Evolutionary conservation across 805 yeast species (phyloP).

Genomic region (Cyberlindnera saturnus): DNA sequence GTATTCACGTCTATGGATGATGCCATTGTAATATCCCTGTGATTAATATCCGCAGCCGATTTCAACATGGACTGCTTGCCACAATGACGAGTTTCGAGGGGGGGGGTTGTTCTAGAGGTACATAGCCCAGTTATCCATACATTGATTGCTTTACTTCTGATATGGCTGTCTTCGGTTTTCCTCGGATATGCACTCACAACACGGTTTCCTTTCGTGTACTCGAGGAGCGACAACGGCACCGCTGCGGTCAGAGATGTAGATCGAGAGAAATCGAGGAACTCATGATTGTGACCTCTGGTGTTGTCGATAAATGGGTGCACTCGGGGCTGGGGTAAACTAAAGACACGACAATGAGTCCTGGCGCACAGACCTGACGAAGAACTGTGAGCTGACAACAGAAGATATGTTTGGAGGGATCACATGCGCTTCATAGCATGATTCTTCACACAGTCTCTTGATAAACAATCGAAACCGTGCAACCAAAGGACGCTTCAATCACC

Average conservation of each 20-base stretch:
- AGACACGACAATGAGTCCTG: conserved; percentile 49
- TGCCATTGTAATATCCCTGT: too few species aligned
- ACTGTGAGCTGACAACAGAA: conserved; percentile 59
- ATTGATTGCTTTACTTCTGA: conserved; percentile 19
- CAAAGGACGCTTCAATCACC: too few species aligned
- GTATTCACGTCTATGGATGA: too few species aligned
- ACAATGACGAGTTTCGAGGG: too few species aligned
- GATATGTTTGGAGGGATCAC: too few species aligned
- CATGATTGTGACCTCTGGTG: conserved; percentile 58
- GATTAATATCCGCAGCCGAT: too few species aligned
- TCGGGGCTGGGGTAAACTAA: conserved; percentile 68
- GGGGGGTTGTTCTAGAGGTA: too few species aligned
- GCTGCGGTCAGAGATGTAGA: conserved; percentile 35
- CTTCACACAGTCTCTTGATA: too few species aligned
- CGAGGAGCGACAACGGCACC: conserved; percentile 23
- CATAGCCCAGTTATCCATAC: too few species aligned
- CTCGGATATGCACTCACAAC: conserved; percentile 53
- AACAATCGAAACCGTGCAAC: too few species aligned
- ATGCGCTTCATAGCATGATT: too few species aligned
- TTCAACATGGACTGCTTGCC: too few species aligned
- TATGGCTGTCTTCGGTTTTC: conserved; percentile 38
- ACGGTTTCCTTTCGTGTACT: conserved; percentile 52
- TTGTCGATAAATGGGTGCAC: conserved; percentile 66
- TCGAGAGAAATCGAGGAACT: conserved; percentile 28
- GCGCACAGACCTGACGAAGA: conserved; percentile 49